Conservation (phyloP, 1,284 basidiomycete genomes). For the Tausonia pullulans region DNA sequence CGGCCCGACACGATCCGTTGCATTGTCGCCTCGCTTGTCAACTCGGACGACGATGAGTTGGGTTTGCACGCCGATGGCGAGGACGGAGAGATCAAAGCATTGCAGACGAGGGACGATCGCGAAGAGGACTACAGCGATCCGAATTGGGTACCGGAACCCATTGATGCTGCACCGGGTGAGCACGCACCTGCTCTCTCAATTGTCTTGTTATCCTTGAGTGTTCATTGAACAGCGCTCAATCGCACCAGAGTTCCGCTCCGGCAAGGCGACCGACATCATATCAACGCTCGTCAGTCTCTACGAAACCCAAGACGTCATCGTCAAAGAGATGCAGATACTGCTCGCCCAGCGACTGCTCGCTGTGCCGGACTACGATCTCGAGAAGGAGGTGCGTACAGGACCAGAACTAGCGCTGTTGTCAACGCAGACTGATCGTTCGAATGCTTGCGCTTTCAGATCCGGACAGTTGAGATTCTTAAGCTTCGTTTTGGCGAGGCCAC, state of each 20-base stretch:
- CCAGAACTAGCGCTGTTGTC: no score
- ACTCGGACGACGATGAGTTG: constrained; percentile 56
- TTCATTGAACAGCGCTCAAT: no score
- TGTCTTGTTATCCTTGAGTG: neutral
- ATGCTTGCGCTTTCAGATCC: constrained; percentile 45
- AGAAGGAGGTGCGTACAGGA: constrained; percentile 63
- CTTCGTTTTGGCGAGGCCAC: constrained; percentile 83
- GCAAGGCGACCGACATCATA: constrained; percentile 78
- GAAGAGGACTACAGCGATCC: constrained; percentile 75
- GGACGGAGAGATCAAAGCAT: constrained; percentile 57
- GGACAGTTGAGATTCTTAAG: constrained; percentile 85
- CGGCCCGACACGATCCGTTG: constrained; percentile 82
- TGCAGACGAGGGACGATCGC: constrained; percentile 51
- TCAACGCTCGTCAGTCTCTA: constrained; percentile 93
- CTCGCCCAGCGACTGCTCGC: constrained; percentile 71
- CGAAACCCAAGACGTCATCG: constrained; percentile 83
- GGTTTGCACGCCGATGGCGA: constrained; percentile 44
- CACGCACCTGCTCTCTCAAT: constrained; percentile 2
- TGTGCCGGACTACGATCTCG: constrained; percentile 65
- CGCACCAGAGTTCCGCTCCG: constrained; percentile 70
- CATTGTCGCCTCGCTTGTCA: constrained; percentile 77
- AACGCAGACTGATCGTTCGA: neutral
- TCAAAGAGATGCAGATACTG: constrained; percentile 82
- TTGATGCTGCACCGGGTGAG: constrained; percentile 80
- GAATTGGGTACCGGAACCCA: constrained; percentile 85